A percentile compares a stretch with the other conserved stretches of the same genome.
Conservation (phyloP, 2,329 filamentous ascomycete species). For the Catunica adiposa region DNA sequence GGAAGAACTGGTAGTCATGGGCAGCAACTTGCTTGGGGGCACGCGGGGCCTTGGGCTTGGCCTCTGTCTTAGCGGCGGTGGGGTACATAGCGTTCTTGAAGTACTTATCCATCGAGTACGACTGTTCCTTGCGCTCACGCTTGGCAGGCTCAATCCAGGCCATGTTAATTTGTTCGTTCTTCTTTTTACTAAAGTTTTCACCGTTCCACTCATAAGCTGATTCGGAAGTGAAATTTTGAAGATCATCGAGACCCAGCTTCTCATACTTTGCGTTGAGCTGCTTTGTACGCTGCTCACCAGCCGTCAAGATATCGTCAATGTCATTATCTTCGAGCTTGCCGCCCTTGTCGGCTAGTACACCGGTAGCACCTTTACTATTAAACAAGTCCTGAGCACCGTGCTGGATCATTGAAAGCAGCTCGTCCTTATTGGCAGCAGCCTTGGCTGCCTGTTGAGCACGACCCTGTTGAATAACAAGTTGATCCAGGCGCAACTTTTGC, state of each 20-base stretch:
- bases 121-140: constrained; percentile 94
- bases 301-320: constrained; percentile 72
- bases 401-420: constrained; percentile 94
- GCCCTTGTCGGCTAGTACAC: constrained; percentile 40
- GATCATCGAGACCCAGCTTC: constrained; percentile 86
- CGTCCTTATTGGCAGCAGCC: constrained; percentile 86
- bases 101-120: constrained; percentile 98
- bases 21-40: constrained; percentile 83
- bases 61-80: constrained; percentile 58
- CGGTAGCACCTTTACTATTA: constrained; percentile 50
- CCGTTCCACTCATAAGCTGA: constrained; percentile 99
- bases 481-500: constrained; percentile 88
- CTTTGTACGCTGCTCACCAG: constrained; percentile 77
- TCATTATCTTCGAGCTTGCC: constrained; percentile 66
- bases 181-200: constrained; percentile 79
- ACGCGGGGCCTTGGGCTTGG: constrained; percentile 88
- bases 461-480: constrained; percentile 95
- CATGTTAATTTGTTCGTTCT: constrained; percentile 71
- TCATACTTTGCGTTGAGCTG: constrained; percentile 88
- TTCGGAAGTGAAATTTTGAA: constrained; percentile 95
- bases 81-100: constrained; percentile 77
- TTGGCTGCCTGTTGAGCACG: constrained; percentile 82
- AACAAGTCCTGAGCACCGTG: constrained; percentile 96
- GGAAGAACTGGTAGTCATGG: constrained; percentile 97
- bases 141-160: constrained; percentile 98